Base-by-base conservation (phyloP, 805 yeast genomes). In the Myxozyma melibiosi region DNA sequence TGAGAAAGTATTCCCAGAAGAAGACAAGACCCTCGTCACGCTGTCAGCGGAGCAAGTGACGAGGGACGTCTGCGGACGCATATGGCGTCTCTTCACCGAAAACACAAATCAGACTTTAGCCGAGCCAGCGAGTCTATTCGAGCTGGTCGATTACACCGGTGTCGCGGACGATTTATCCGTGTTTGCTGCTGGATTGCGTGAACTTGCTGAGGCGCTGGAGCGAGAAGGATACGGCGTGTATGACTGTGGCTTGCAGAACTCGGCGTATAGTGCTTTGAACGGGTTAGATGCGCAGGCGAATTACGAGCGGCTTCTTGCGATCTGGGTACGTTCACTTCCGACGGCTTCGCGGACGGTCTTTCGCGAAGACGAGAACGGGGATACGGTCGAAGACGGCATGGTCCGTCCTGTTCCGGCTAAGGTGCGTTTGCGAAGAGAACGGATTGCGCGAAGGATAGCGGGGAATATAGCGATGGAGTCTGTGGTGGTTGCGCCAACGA, bases 301-400 rank as follows among this genome's bases (percentile, higher is more conserved):
- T 5, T 49, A 57, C 38, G 55, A 62, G 7, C 47, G 58, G 30
- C 51, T 66, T 27, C 14, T 52, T 18, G 50, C 55, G 8, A 56
- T 65, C 38, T 68, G 70, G 67, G 61, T 67, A 31, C 61, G 62
- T 11, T 64, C 71, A 2, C 54, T 66, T 16, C 59, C 58, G 11
- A 35, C 34, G 9, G 16, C 20, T 3, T 14, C 52, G 14, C 31
- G 18, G 24, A 20, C 37, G 3, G 30, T 45, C 13, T 33, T 13
- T 16, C 20, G 24, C 18, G 27, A 30, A 14, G 50, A 35, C 16
- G 34, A 11, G 3, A 7, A n/a, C 16, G 48, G 38, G 9, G 30
- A 34, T 25, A 52, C 42, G n/a, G 41, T 55, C 18, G 45, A 63
- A 60, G 67, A 59, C 55, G 24, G 58, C 51, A 16, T 16, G 13